Base-by-base conservation (phyloP, 331 rosid species). In the Prunus yedoensis region DNA sequence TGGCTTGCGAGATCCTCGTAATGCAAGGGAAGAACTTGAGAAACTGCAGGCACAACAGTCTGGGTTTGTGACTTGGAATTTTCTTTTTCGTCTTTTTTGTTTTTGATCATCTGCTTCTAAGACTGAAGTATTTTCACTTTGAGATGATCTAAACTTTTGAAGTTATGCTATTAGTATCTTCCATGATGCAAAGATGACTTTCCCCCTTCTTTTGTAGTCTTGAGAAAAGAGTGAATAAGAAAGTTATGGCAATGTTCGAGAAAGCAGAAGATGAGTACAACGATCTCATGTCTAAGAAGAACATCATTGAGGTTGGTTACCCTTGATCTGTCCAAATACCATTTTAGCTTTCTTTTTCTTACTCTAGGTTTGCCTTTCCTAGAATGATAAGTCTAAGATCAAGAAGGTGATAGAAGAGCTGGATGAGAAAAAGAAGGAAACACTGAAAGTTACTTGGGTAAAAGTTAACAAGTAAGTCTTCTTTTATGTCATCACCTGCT, bases 161-260 rank as follows among this genome's bases (percentile, higher is more conserved):
- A 47, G 67, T 11, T 15, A 21, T 65, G 54, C 46, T 72, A 17
- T 63, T 54, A 17, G 61, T 68, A 47, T 47, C 49, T 83, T 83
- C 61, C 63, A 28, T 75, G 68, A 66, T 23, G 41, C 69, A 21
- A 58, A 68, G 68, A 63, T 53, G 64, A 81, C 35, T 49, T 47
- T 17, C 65, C 27, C 27, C 50, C 56, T 21, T 66, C 17, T 61
- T 79, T 58, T 85, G 83, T 80, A 93, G 99, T 88, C 99, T 94
- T 71, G 99, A 94, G 88, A 94, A 92, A 89, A 88, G 99, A 89
- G 97, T 94, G 81, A 94, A 94, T 83, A 94, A 94, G 89, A 94
- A 94, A 85, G 99, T 94, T 23, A 94, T 92, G 97, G 97, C 99
- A 57, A 92, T 94, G 99, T 94, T 94, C 80, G 99, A 94, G 90